These are phyloP conservation scores for Metschnikowia continentalis DNA, from an alignment of 805 yeast species.

Conservation along the genomic window DNA sequence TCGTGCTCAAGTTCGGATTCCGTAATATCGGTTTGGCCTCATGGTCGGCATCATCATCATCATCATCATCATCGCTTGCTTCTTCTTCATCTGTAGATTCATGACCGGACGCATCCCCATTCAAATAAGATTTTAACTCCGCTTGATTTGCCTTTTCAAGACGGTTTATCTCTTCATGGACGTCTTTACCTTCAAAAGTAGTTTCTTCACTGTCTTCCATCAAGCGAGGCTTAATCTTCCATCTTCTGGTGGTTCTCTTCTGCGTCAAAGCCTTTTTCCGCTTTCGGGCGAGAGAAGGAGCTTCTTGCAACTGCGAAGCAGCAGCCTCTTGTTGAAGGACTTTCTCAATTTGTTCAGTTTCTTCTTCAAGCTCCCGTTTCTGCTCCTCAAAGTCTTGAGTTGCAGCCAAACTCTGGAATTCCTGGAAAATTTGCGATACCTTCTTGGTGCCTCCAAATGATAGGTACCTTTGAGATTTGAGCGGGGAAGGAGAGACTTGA, in stretches of 20 bases:
- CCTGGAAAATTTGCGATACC: conserved; percentile 46
- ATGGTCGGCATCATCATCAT: conserved; percentile 7
- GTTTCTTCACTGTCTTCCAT: conserved; percentile 22
- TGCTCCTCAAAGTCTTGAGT: conserved; percentile 18
- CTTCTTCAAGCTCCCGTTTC: conserved; percentile 15
- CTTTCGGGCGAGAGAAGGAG: conserved; percentile 1
- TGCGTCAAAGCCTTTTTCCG: conserved; percentile 40
- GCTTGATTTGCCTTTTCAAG: conserved; percentile 29
- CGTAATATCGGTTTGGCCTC: conserved; percentile 3
- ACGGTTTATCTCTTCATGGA: conserved; percentile 39
- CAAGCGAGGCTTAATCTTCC: conserved; percentile 42
- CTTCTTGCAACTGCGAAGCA: neutral
- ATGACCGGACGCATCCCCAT: conserved; percentile 8
- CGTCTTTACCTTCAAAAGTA: conserved; percentile 31
- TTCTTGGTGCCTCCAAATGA: conserved; percentile 20
- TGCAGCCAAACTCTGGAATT: conserved; percentile 34
- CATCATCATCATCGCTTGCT: conserved; percentile 17
- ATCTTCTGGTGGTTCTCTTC: conserved; percentile 49
- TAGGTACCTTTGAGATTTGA: conserved; percentile 32
- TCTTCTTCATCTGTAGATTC: conserved; percentile 13
- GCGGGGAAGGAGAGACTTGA: conserved; percentile 45
- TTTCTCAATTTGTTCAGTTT: conserved; percentile 6
- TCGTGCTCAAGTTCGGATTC: conserved; percentile 13
- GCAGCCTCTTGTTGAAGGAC: conserved; percentile 5
- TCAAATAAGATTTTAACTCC: conserved; percentile 22